Percentiles rank a stretch among this genome's conserved stretches.
phyloP scores from a whole-genome alignment of 768 basidiomycete species.

The Dentipellis sp. region DNA sequence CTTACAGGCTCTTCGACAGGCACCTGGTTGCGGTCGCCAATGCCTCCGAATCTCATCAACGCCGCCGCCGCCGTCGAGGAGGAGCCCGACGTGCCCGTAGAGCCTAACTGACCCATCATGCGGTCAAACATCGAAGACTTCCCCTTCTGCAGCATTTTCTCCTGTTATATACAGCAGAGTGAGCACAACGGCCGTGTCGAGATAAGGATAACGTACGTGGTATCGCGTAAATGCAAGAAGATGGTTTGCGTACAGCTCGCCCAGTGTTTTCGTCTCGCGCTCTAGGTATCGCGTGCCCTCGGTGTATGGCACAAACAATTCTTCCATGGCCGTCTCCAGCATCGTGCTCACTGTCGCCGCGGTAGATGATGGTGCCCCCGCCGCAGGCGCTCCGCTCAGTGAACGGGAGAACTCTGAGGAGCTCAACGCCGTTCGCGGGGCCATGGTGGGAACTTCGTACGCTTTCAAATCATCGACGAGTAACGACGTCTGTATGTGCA shows the following conservation, averaged over 20 bases:
- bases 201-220: conserved; percentile 50
- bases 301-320: conserved; percentile 88
- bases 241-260: conserved; percentile 66
- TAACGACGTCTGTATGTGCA: conserved; percentile 66
- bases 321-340: conserved; percentile 95
- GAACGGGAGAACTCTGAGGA: conserved; percentile 51
- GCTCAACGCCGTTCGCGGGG: conserved; percentile 57
- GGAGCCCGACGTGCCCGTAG: conserved; percentile 48
- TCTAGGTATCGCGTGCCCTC: conserved; percentile 91
- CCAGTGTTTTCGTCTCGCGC: conserved; percentile 77
- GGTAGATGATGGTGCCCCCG: conserved; percentile 33
- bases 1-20: conserved; percentile 57
- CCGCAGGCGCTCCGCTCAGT: conserved; percentile 31
- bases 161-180: conserved; percentile 21
- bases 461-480: conserved; percentile 88
- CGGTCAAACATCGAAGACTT: conserved; percentile 84
- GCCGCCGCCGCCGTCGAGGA: conserved; percentile 81
- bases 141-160: conserved; percentile 50
- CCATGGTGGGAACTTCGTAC: conserved; percentile 72
- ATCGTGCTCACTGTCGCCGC: conserved; percentile 60
- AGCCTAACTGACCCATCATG: conserved; percentile 82
- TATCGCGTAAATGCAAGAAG: conserved; percentile 74
- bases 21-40: conserved; percentile 43
- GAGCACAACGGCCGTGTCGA: not conserved
- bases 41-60: conserved; percentile 84